Base-by-base conservation (phyloP, 768 basidiomycete species). In the Auricularia sp. region DNA sequence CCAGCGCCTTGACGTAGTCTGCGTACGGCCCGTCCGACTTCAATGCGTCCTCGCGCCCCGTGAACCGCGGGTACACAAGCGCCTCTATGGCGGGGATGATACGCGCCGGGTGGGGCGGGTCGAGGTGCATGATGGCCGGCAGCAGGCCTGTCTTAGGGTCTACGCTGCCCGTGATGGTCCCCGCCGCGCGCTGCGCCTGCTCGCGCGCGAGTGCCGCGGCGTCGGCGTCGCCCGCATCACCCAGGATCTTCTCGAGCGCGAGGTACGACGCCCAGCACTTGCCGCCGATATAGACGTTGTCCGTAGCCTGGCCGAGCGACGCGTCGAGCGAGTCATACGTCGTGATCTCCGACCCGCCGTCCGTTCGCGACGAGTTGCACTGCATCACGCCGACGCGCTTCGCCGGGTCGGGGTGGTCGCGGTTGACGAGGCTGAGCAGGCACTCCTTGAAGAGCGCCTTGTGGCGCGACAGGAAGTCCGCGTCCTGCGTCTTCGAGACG, bases 181-280 rank as follows among this genome's bases (percentile, higher is more conserved):
- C 18, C 29, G 56, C 56, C 7, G 56, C 56, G 14, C 34, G 24
- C 24, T 6, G 24, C 21, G 56, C 56, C 56, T 59, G 56, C 24
- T 59, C 56, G 56, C 56, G 56, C 29, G 56, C 56, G 34, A 59
- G 56, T 7, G 56, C 13, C 21, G 56, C 56, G 11, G 8, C 7
- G 4, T 6, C 21, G 8, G 24, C 14, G 34, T 59, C 56, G 11
- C 56, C 56, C 7, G 56, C 56, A 18, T 59, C 56, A 8, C 24
- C 56, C 8, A 59, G 56, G 6, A 59, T 14, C 24, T 59, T 59
- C 56, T 59, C 56, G 24, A 59, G 56, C 56, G 56, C 56, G 56
- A 59, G 56, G 29, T 59, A 59, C 56, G 56, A 59, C 56, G 56
- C 56, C 56, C 56, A 59, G 24, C 56, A 59, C 56, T 59, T 59